These are phyloP conservation scores for Xylariaceae sp. DNA, from an alignment of 2,329 filamentous ascomycete species.

Conservation along the genomic window DNA sequence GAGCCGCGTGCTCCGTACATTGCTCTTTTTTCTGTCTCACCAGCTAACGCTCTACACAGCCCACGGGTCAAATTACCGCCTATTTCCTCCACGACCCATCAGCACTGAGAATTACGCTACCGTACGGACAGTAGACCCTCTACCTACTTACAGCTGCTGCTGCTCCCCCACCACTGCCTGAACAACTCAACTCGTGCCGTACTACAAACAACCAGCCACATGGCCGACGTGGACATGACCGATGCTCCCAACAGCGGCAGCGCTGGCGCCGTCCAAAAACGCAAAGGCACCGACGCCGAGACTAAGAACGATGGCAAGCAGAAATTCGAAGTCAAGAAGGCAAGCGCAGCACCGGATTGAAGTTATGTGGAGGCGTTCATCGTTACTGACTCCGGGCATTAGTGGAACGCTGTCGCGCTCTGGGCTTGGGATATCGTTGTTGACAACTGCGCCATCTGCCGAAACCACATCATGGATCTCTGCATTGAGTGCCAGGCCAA, in stretches of 20 bases:
- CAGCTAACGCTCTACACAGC: not conserved
- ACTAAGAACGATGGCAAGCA: slow-evolving; percentile 70
- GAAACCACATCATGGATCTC: slow-evolving; percentile 99
- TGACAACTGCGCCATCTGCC: slow-evolving; percentile 98
- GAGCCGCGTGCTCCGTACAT: not conserved
- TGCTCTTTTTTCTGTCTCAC: not conserved
- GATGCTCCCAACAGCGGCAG: slow-evolving; percentile 61
- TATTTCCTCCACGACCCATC: not conserved
- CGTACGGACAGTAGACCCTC: not conserved
- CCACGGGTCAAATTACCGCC: not conserved
- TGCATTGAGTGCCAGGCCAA: slow-evolving; percentile 99
- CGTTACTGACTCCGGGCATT: slow-evolving; percentile 16
- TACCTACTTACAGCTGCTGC: not conserved
- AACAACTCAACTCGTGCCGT: not conserved
- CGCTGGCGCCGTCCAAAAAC: slow-evolving; percentile 47
- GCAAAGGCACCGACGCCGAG: slow-evolving; percentile 41
- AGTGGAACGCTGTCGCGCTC: slow-evolving; percentile 98
- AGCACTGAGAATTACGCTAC: not conserved
- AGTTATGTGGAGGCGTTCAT: not conserved
- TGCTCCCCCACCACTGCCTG: not conserved
- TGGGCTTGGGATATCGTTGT: slow-evolving; percentile 99
- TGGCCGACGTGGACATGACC: slow-evolving; percentile 97
- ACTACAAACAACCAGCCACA: slow-evolving; percentile 35
- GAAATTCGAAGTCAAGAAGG: slow-evolving; percentile 99
- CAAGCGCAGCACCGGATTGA: slow-evolving; percentile 35